These are phyloP conservation scores for Amanita rimosa DNA, from an alignment of 768 basidiomycete species.

Conservation along the genomic window DNA sequence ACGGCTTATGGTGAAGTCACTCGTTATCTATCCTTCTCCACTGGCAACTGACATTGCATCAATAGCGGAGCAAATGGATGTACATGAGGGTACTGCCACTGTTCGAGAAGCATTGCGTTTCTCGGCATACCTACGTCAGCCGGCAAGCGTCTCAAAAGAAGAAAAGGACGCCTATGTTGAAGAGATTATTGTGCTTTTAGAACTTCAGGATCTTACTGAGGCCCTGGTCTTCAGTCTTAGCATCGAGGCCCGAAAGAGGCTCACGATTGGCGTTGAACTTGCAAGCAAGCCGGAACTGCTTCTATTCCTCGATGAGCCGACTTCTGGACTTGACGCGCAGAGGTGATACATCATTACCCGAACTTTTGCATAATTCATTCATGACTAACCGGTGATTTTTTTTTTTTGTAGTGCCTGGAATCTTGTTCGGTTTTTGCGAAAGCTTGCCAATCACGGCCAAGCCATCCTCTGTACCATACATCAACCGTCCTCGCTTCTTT, in stretches of 20 bases:
- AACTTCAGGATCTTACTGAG: constrained; percentile 76
- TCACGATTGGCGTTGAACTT: constrained; percentile 88
- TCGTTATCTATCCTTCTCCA: constrained; percentile 9
- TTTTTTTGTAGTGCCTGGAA: constrained; percentile 54
- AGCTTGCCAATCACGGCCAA: constrained; percentile 78
- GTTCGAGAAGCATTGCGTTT: constrained; percentile 81
- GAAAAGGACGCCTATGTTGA: constrained; percentile 78
- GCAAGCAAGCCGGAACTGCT: constrained; percentile 81
- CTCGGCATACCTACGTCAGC: constrained; percentile 78
- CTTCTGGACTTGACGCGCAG: constrained; percentile 33
- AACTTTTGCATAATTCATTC: too few species aligned
- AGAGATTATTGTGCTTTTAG: constrained; percentile 75
- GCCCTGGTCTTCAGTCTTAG: constrained; percentile 65
- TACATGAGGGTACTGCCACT: constrained; percentile 73
- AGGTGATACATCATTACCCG: constrained; percentile 13
- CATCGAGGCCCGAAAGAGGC: constrained; percentile 67
- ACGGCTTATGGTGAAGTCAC: constrained; percentile 60
- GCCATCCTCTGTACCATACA: constrained; percentile 89
- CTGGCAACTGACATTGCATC: constrained; percentile 14
- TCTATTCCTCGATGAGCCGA: constrained; percentile 12
- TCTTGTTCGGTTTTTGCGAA: constrained; percentile 69
- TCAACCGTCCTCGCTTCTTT: constrained; percentile 77
- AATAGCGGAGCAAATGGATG: constrained; percentile 76
- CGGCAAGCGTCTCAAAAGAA: constrained; percentile 46
- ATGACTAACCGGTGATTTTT: constrained; percentile 5